phyloP scores from a whole-genome alignment of 495 filamentous ascomycete genomes.

The Penicillium tannophilum region DNA sequence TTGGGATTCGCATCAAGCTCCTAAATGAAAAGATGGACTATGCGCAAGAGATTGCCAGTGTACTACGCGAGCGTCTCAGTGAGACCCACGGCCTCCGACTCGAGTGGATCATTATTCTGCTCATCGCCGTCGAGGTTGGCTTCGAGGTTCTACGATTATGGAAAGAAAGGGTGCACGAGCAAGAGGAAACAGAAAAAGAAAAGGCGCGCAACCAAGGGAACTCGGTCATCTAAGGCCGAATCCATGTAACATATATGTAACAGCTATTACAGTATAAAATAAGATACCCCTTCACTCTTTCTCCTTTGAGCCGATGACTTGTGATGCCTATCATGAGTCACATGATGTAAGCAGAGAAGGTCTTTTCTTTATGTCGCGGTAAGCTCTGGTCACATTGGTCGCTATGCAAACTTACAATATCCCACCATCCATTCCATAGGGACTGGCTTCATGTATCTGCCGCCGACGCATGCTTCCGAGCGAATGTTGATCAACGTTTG shows the following conservation, averaged over 20 bases:
- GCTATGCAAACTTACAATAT: too few species aligned
- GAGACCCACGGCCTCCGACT: conserved; percentile 83
- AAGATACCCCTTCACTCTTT: conserved; percentile 27
- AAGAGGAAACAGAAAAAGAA: conserved; percentile 38
- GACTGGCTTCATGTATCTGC: too few species aligned
- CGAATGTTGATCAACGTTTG: too few species aligned
- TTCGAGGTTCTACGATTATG: conserved; percentile 66
- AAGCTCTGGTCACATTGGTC: too few species aligned
- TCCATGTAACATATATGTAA: conserved; percentile 7
- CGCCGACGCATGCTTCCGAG: too few species aligned
- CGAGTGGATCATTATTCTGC: conserved; percentile 96
- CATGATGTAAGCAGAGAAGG: too few species aligned
- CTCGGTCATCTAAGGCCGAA: conserved; percentile 11
- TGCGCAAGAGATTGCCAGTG: conserved; percentile 90
- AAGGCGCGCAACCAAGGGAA: conserved; percentile 32
- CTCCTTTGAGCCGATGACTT: conserved; percentile 3
- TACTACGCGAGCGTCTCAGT: conserved; percentile 84
- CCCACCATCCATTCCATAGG: too few species aligned
- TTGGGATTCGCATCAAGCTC: conserved; percentile 87
- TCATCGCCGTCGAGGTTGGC: conserved; percentile 88
- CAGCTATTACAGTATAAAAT: conserved; percentile 8
- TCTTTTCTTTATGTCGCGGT: too few species aligned
- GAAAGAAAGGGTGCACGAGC: conserved; percentile 55
- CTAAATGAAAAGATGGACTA: conserved; percentile 98
- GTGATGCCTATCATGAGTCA: conserved; percentile 4